phyloP scores from a whole-genome alignment of 352 stramenopile species.

The Phytopythium montanum region DNA sequence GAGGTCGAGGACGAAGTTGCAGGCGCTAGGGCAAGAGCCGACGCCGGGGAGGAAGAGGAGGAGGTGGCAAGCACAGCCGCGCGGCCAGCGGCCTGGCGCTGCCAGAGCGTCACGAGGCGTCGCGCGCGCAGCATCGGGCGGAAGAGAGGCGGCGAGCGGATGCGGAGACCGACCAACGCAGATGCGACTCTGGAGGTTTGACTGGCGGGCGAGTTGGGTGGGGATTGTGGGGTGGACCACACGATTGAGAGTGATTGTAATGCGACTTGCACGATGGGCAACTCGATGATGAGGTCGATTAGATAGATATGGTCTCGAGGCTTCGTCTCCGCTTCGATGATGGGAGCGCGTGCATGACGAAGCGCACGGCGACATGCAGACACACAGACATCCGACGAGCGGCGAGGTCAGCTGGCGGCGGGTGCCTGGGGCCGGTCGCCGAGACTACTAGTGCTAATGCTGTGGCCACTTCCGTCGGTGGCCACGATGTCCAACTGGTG shows the following conservation, averaged over 20 bases:
- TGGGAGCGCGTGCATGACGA: neutral
- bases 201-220: neutral
- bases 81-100: constrained; percentile 12
- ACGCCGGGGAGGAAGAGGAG: neutral
- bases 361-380: constrained; percentile 1
- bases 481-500: constrained; percentile 46
- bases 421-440: constrained; percentile 5
- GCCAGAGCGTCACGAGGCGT: constrained; percentile 32
- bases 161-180: neutral
- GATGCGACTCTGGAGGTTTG: neutral
- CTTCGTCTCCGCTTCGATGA: neutral
- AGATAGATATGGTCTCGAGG: no score
- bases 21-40: neutral
- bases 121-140: constrained; percentile 27
- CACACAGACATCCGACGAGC: constrained; percentile 1
- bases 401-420: constrained; percentile 14
- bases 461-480: constrained; percentile 5
- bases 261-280: no score
- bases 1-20: constrained; percentile 13
- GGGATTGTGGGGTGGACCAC: neutral
- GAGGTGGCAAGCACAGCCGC: constrained; percentile 3
- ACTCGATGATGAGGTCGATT: neutral
- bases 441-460: neutral
- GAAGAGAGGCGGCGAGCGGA: neutral
- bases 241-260: no score